Evolutionary conservation across 1,284 basidiomycete species (phyloP), one percentile per base, ranked within the genome.

Genomic region (Ganoderma boninense): DNA sequence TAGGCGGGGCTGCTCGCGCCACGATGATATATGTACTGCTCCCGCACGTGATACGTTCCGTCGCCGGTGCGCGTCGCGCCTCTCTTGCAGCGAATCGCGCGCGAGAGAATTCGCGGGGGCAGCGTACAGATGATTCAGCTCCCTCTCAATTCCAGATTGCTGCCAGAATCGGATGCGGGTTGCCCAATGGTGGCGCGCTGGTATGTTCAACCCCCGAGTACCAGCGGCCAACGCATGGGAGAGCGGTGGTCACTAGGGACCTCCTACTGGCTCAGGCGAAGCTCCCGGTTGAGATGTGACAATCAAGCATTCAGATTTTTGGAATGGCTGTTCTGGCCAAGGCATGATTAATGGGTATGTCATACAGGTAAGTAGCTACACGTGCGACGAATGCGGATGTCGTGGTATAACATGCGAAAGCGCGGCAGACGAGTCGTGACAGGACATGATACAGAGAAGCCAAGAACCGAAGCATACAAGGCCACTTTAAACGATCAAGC

Each of bases 1-100:
- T n/a, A 32, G 40, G 46, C 59, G 64, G 64, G 40, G 44, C 54
- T 63, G 70, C 66, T 74, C 72, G 73, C 72, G 72, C 69, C 69
- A 75, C 74, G 43, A 73, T 73, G 76, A 67, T 73, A 71, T 73
- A 73, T 70, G 71, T 73, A 75, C 64, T 40, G 42, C 65, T 26
- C 38, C 38, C 52, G 73, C 75, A 76, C 75, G 75, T 76, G 75
- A 74, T 64, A 60, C 26, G 14, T 35, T 40, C 60, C 52, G 49
- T n/a, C 61, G 26, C 43, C 62, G 1, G 52, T 52, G 65, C 65
- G 64, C 66, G 63, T 60, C 59, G 44, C 32, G 64, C 16, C 64
- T 63, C 66, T 68, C 40, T 44, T 18, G 64, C 54, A 69, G 71
- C 73, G 69, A 74, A 74, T 74, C 68, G 70, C 52, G 66, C 56